Evolutionary conservation across 2,329 filamentous ascomycete genomes (phyloP).

Genomic region (Aspergillus puulaauensis): DNA sequence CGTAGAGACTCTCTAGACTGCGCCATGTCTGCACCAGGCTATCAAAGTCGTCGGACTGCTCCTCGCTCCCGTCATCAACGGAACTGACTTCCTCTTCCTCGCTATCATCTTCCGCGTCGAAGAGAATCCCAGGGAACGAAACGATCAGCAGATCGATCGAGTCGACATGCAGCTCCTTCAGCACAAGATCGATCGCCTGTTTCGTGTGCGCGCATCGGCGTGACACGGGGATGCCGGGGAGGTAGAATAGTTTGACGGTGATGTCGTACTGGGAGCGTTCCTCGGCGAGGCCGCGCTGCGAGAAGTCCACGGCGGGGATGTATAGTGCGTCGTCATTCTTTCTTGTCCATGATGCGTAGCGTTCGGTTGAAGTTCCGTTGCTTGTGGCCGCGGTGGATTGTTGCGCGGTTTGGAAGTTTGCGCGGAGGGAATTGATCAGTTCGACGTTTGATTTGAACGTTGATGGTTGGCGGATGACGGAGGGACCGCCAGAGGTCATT

Average conservation of each 20-base stretch:
- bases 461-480: conserved; percentile 76
- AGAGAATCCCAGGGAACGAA: conserved; percentile 89
- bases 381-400: conserved; percentile 46
- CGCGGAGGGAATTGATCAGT: conserved; percentile 81
- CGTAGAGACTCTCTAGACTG: conserved; percentile 70
- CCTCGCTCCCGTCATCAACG: conserved; percentile 31
- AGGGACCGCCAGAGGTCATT: conserved; percentile 76
- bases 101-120: conserved; percentile 88
- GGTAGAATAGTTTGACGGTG: conserved; percentile 92
- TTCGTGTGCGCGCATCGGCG: conserved; percentile 68
- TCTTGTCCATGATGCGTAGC: conserved; percentile 64
- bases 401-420: conserved; percentile 76
- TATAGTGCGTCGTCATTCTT: conserved; percentile 63
- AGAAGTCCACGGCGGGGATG: conserved; percentile 75
- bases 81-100: conserved; percentile 63
- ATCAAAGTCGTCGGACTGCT: conserved; percentile 54
- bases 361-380: conserved; percentile 30
- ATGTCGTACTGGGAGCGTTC: conserved; percentile 86
- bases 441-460: conserved; percentile 88
- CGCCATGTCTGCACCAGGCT: conserved; percentile 67
- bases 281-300: conserved; percentile 70
- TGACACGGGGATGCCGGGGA: conserved; percentile 67
- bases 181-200: conserved; percentile 77
- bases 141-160: conserved; percentile 86
- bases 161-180: conserved; percentile 72